Base-by-base conservation (phyloP, 768 basidiomycete genomes). In the Filobasidium wieringae region DNA sequence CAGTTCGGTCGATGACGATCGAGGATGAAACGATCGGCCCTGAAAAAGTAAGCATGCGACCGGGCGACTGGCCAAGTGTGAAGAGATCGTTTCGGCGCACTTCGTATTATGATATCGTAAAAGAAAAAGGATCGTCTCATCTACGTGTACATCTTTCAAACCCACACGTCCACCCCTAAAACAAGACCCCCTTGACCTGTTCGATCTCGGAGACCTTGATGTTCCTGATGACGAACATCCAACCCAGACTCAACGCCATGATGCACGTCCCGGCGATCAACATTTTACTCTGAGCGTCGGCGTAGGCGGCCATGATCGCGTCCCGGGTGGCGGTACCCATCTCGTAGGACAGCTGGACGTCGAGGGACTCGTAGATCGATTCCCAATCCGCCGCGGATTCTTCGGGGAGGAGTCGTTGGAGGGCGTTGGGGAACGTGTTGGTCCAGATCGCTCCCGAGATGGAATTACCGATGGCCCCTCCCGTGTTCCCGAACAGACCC, bases 361-460 rank as follows among this genome's bases (percentile, higher is more conserved):
- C 64, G 11, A 70, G 51, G 51, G 52, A 52, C 27, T 64, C 59
- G 53, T 66, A 68, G 37, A 68, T 68, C 17, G 58, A 59, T 36
- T 66, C 62, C 39, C 54, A 59, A 15, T 41, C 50, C 4, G 45
- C 64, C 0, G 59, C 19, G 1, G 62, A 45, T 24, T 68, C 65
- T 0, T 56, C 67, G 12, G 68, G 68, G 7, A 70, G 47, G 19
- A 41, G 17, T 37, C 53, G 0, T 51, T 60, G 24, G 24, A 72
- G 57, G 0, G 63, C 65, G 1, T 29, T 50, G 24, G 70, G 68
- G 19, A 68, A 50, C 7, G 55, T 62, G 34, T 66, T 50, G 19
- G 73, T 72, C 72, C 72, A 72, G 53, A 74, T 68, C 0, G 68
- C 72, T 12, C 66, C 73, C 9, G 70, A 64, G 55, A 73, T 65